Evolutionary conservation across 164 flowering plant genomes (phyloP), one percentile per base, ranked within the genome.

Genomic region (Vitis riparia): DNA sequence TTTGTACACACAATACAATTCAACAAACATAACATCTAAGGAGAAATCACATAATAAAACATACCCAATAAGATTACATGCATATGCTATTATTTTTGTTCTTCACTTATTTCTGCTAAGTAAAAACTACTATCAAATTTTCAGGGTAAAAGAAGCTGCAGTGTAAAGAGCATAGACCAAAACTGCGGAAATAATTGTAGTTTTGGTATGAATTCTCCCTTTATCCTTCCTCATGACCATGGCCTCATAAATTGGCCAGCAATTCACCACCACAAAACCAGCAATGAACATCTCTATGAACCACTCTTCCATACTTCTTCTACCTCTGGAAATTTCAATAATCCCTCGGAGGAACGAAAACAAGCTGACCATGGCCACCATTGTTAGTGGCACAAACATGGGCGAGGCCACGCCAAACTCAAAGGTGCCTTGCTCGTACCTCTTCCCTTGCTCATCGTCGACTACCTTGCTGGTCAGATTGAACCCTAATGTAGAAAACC

Each of bases 371-470:
- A 85, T 62, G 1, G 97, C 88, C 1, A 80, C 84, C 27, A 71
- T 71, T 8, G 84, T 44, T 6, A 92, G n/a, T 0, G 92, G 76
- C 58, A 91, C 83, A 64, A 92, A 91, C 83, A 92, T 72, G 1
- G 92, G 87, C 0, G 95, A 85, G 0, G 76, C 55, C 19, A 81
- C 81, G 9, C 97, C 94, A 23, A 92, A 92, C 58, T 92, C 98
- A 13, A 85, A 86, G 0, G 74, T 32, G 15, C 83, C 91, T 73
- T 81, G 83, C 8, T 91, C 80, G 32, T 90, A 92, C 55, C 79
- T 65, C 66, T 84, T 89, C 57, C 75, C 73, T 62, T 77, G 83
- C 59, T 88, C 88, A 5, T 77, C 82, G 19, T 89, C 90, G 0
- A 73, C 14, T 5, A 63, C 62, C 75, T 92, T 91, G 80, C 73